Conservation (phyloP, 1,284 basidiomycete species). For the Cutaneotrichosporon dermatis region DNA sequence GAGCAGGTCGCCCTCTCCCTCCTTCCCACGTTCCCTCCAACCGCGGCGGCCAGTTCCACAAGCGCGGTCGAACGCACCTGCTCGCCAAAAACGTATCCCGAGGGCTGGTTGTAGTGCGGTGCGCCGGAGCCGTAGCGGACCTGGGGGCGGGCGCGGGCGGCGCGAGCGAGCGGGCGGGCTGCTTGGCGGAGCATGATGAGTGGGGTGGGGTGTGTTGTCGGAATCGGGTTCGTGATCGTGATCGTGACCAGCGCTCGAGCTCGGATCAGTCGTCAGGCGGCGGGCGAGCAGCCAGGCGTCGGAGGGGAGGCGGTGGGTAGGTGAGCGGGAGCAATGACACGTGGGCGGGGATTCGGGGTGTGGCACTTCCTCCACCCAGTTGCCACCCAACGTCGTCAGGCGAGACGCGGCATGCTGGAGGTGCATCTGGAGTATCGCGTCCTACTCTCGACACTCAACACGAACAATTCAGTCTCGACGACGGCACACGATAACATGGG, state of each 20-base stretch:
- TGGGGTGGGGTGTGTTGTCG: slow-evolving; percentile 1
- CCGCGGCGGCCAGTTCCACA: too few species aligned
- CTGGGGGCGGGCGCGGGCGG: slow-evolving; percentile 8
- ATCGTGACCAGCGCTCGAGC: too few species aligned
- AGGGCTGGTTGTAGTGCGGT: slow-evolving; percentile 79
- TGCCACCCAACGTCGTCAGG: background rate
- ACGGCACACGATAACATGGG: too few species aligned
- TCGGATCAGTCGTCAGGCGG: too few species aligned
- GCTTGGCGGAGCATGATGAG: slow-evolving; percentile 20
- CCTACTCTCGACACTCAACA: too few species aligned
- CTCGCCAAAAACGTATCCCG: slow-evolving; percentile 81
- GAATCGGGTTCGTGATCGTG: too few species aligned
- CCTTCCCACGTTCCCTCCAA: background rate
- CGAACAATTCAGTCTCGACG: too few species aligned
- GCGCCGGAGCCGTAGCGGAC: slow-evolving; percentile 61
- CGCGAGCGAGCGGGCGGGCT: slow-evolving; percentile 12
- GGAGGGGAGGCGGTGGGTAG: background rate
- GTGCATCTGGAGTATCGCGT: too few species aligned
- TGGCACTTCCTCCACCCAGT: background rate
- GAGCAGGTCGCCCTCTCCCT: background rate
- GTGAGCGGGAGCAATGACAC: background rate
- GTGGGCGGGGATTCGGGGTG: background rate
- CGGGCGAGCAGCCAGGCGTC: background rate
- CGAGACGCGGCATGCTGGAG: too few species aligned
- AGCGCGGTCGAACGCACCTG: slow-evolving; percentile 58